A percentile compares a stretch with the other conserved stretches of the same genome.
Evolutionary conservation across 441 rosid species (phyloP).

Genomic region (Jatropha multifida): DNA sequence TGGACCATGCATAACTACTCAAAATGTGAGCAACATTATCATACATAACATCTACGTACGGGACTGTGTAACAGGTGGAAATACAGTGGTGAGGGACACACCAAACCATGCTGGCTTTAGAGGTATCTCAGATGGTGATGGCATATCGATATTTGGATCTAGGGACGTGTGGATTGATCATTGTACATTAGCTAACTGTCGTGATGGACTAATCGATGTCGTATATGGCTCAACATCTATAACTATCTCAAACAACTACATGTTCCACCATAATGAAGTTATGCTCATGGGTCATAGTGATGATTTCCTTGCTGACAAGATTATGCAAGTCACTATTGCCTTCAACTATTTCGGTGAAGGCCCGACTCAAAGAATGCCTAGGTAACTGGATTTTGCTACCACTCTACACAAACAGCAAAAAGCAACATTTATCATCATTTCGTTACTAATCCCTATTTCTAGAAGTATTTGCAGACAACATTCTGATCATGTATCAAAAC

Average conservation of each 20-base stretch:
- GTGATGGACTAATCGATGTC: slow-evolving; percentile 71
- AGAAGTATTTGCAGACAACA: slow-evolving; percentile 1
- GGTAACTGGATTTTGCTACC: slow-evolving; percentile 38
- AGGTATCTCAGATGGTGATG: slow-evolving; percentile 82
- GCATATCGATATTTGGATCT: slow-evolving; percentile 70
- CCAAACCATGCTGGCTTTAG: slow-evolving; percentile 65
- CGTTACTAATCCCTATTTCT: background rate
- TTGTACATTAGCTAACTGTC: slow-evolving; percentile 67
- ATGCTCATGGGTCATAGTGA: slow-evolving; percentile 84
- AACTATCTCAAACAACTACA: slow-evolving; percentile 72
- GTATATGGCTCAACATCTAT: slow-evolving; percentile 70
- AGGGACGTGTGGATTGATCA: slow-evolving; percentile 88
- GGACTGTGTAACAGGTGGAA: slow-evolving; percentile 77
- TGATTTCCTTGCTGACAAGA: slow-evolving; percentile 60
- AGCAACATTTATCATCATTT: background rate
- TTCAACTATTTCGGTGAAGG: slow-evolving; percentile 87
- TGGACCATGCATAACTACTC: slow-evolving; percentile 80
- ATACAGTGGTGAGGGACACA: slow-evolving; percentile 55
- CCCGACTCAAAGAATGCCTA: slow-evolving; percentile 85
- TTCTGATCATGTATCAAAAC: background rate
- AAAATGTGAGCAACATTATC: slow-evolving; percentile 66
- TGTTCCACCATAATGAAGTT: slow-evolving; percentile 84
- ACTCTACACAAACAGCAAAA: background rate
- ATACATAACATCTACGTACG: slow-evolving; percentile 72
- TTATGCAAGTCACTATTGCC: slow-evolving; percentile 85